Conservation (phyloP, 2,329 filamentous ascomycete genomes). For the Dactylellina cionopaga region DNA sequence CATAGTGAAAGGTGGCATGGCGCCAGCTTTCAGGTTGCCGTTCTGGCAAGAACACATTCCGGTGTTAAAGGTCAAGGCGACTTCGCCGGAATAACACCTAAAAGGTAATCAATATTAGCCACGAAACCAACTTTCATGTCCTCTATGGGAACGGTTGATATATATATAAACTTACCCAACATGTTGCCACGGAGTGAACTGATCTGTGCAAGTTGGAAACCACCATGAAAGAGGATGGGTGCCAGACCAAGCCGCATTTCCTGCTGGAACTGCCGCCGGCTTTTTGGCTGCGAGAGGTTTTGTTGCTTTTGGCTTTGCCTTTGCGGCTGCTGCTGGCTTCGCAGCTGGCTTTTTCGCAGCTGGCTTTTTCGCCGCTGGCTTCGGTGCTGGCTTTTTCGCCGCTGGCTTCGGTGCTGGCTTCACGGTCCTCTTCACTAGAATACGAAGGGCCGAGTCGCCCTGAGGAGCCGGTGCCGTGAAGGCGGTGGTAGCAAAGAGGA, state of each 20-base stretch:
- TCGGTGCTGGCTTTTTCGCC: too few species aligned
- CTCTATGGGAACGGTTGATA: too few species aligned
- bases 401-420: too few species aligned
- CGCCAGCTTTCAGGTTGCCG: not conserved
- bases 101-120: not conserved
- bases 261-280: too few species aligned
- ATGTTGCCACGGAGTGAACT: not conserved
- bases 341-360: too few species aligned
- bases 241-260: too few species aligned
- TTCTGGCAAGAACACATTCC: constrained; percentile 18
- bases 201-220: not conserved
- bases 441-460: too few species aligned
- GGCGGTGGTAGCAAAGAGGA: not conserved
- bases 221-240: too few species aligned
- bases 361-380: too few species aligned
- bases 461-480: not conserved
- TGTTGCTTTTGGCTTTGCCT: too few species aligned
- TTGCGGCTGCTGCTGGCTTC: too few species aligned
- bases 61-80: not conserved
- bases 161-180: not conserved
- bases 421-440: not conserved
- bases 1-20: constrained; percentile 13
- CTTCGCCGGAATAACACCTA: constrained; percentile 7
- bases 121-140: not conserved
- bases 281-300: too few species aligned